phyloP scores from a whole-genome alignment of 1,284 basidiomycete species.

The Cystobasidium sp. region DNA sequence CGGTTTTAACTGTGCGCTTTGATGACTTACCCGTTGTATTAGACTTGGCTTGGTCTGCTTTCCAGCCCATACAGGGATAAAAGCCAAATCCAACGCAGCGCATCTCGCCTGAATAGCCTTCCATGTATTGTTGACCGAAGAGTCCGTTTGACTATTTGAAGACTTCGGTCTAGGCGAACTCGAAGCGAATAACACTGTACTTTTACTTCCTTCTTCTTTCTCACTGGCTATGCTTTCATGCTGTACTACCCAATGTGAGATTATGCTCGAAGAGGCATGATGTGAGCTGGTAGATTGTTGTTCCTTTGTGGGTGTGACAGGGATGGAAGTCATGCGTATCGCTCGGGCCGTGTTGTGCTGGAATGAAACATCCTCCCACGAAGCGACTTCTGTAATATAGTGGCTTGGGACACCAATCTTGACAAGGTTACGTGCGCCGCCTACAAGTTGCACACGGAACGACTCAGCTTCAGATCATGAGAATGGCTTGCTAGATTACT shows the following conservation, averaged over 20 bases:
- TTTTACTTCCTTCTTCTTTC: constrained; percentile 8
- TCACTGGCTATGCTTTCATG: constrained; percentile 10
- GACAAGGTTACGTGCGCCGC: background rate
- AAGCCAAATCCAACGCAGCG: constrained; percentile 15
- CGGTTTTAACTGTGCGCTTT: background rate
- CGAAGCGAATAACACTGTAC: constrained; percentile 6
- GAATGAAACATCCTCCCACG: background rate
- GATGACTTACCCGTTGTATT: background rate
- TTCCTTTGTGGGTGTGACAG: background rate
- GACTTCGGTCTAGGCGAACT: background rate
- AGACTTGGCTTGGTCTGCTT: background rate
- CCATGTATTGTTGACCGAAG: background rate
- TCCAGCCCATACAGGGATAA: constrained; percentile 18
- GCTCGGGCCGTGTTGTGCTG: background rate
- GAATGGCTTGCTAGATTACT: no score
- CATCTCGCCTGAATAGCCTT: background rate
- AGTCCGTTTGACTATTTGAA: background rate
- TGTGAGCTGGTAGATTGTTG: background rate
- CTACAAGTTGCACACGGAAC: no score
- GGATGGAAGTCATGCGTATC: background rate
- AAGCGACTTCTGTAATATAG: constrained; percentile 10
- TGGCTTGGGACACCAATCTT: constrained; percentile 8
- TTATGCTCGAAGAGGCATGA: background rate
- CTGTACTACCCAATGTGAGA: constrained; percentile 18
- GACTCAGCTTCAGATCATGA: no score